phyloP scores from a whole-genome alignment of 2,329 filamentous ascomycete species.

The Fusarium nygamai region DNA sequence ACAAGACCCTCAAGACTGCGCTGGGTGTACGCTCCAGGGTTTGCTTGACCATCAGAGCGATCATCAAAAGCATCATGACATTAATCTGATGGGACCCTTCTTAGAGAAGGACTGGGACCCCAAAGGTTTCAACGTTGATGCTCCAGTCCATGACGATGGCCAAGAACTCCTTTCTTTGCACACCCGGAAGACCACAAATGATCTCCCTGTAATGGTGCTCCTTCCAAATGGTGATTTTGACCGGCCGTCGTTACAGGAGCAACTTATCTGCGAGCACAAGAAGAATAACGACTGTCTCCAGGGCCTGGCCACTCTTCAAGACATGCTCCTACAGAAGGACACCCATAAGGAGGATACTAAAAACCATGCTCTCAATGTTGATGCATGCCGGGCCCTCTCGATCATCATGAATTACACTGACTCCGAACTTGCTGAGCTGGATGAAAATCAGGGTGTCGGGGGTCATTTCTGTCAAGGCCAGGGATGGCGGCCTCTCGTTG shows the following conservation, averaged over 20 bases:
- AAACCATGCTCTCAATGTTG: constrained; percentile 25
- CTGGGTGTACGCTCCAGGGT: constrained; percentile 44
- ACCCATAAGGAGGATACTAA: neutral
- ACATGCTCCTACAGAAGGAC: neutral
- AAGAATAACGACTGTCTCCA: constrained; percentile 44
- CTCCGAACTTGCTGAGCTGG: neutral
- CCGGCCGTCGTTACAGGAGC: neutral
- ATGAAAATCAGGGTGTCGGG: neutral
- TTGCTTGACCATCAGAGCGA: constrained; percentile 46
- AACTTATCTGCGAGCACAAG: constrained; percentile 44
- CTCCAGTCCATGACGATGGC: constrained; percentile 40
- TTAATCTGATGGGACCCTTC: constrained; percentile 29
- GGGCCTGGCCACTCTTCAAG: constrained; percentile 40
- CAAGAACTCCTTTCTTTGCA: constrained; percentile 35
- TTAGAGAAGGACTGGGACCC: constrained; percentile 42
- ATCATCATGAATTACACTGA: neutral
- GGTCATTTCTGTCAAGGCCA: neutral
- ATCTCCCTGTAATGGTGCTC: neutral
- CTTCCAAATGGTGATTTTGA: constrained; percentile 21
- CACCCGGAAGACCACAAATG: constrained; percentile 20
- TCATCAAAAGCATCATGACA: constrained; percentile 41
- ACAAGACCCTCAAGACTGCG: constrained; percentile 36
- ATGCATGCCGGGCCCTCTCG: constrained; percentile 20
- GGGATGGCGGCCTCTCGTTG: neutral
- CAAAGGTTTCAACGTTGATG: constrained; percentile 45